Evolutionary conservation across 2,329 filamentous ascomycete genomes (phyloP).

Genomic region (Chalara sp.): DNA sequence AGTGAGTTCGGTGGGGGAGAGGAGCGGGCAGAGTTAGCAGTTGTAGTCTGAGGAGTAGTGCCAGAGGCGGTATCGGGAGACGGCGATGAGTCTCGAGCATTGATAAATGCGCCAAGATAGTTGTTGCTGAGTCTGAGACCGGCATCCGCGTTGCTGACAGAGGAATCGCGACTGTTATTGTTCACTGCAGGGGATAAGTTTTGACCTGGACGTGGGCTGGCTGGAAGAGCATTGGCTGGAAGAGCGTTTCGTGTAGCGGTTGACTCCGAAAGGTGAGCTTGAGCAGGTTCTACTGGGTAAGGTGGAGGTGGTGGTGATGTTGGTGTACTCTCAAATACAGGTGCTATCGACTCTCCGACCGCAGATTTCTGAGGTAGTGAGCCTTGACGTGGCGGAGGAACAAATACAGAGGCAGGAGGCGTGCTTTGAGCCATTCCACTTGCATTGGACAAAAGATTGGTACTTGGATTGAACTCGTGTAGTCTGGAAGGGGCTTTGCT

Average conservation of each 20-base stretch:
- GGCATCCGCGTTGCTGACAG: slow-evolving; percentile 7
- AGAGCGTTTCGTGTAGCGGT: slow-evolving; percentile 4
- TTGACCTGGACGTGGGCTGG: slow-evolving; percentile 9
- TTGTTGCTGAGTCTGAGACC: slow-evolving; percentile 23
- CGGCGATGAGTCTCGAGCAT: slow-evolving; percentile 1
- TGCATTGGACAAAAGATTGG: slow-evolving; percentile 21
- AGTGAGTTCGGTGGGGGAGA: slow-evolving; percentile 22
- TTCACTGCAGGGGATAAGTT: slow-evolving; percentile 7
- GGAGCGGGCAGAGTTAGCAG: not conserved
- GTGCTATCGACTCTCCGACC: slow-evolving; percentile 27
- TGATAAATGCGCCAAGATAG: slow-evolving; percentile 23
- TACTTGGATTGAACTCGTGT: slow-evolving; percentile 13
- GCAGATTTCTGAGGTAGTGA: slow-evolving; percentile 38
- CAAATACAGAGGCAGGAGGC: slow-evolving; percentile 11
- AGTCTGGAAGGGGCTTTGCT: slow-evolving; percentile 23
- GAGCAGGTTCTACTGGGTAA: slow-evolving; percentile 16
- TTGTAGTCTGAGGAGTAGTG: too few species aligned
- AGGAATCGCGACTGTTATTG: slow-evolving; percentile 10
- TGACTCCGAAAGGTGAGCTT: slow-evolving; percentile 15
- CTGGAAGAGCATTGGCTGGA: slow-evolving; percentile 16
- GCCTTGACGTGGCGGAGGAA: slow-evolving; percentile 34
- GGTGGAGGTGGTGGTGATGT: slow-evolving; percentile 21
- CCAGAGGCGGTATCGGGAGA: slow-evolving; percentile 5
- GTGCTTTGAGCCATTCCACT: slow-evolving; percentile 17
- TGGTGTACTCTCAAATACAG: slow-evolving; percentile 25